Base-by-base conservation (phyloP, 768 basidiomycete genomes). In the Termitomyces sp. region DNA sequence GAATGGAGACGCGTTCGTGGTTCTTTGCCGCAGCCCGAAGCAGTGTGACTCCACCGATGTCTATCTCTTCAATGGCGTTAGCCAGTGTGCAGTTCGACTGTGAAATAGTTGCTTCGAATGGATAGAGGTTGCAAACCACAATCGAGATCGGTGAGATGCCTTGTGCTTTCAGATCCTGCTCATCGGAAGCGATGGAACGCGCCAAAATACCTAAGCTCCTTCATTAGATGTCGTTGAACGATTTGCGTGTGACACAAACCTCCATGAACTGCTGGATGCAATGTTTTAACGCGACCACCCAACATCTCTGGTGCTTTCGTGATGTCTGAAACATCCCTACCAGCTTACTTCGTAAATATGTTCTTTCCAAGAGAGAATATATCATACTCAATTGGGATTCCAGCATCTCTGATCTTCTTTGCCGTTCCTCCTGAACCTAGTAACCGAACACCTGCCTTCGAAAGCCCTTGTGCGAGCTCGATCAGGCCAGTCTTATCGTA, bases 221-320 rank as follows among this genome's bases (percentile, higher is more conserved):
- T 30, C 39, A 5, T 54, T 30, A 26, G 22, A 50, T 61, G 57
- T 65, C 30, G 55, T 62, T 34, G 24, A 49, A 39, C 20, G 48
- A 34, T 30, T 26, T 18, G 16, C 18, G 18, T 44, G 10, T 32
- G 20, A 42, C 34, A n/a, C 5, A 16, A 65, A 95, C 95, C 97
- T 70, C 97, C 97, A 66, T 99, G 97, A 20, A 99, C 93, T 13
- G 91, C 95, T 46, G 97, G 97, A 68, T 99, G 97, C 10, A 99
- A 85, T 2, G 97, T 99, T 78, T 99, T 98, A 56, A 98, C 97
- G 65, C 97, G 82, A 26, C 97, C 97, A 53, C 97, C 96, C 3
- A 99, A 83, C 95, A 99, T 98, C 74, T 99, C 97, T 5, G 97
- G 96, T 0, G 95, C 95, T 67, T 95, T 96, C 49, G 97, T 98